Conservation (phyloP, 2,329 filamentous ascomycete genomes). For the Aspergillus amoenus region DNA sequence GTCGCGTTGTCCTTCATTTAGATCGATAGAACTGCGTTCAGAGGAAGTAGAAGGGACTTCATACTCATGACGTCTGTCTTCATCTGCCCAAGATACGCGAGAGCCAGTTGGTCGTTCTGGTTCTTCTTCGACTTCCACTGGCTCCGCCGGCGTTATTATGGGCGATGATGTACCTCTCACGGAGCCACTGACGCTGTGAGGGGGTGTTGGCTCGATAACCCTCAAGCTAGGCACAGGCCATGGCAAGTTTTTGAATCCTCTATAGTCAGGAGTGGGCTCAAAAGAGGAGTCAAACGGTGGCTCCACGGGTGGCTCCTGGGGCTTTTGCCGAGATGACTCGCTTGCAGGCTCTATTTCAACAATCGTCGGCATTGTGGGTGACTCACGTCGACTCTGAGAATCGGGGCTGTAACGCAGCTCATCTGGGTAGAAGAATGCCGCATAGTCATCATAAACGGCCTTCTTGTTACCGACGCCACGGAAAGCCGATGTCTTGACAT, state of each 20-base stretch:
- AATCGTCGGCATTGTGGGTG: constrained; percentile 27
- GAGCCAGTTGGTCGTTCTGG: constrained; percentile 46
- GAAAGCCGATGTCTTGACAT: constrained; percentile 28
- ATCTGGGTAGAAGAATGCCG: constrained; percentile 42
- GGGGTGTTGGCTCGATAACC: constrained; percentile 59
- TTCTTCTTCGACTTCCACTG: constrained; percentile 46
- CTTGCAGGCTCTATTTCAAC: constrained; percentile 32
- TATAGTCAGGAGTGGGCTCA: background rate
- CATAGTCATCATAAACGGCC: constrained; percentile 42
- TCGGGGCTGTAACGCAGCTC: constrained; percentile 42
- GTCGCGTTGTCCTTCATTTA: constrained; percentile 13
- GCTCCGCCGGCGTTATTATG: constrained; percentile 33
- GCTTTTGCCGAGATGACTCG: constrained; percentile 15
- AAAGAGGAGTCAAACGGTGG: constrained; percentile 17
- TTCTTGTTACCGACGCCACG: constrained; percentile 31
- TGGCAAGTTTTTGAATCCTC: constrained; percentile 24
- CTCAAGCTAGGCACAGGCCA: constrained; percentile 55
- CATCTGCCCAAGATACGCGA: constrained; percentile 63
- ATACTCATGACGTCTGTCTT: constrained; percentile 64
- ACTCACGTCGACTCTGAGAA: constrained; percentile 28
- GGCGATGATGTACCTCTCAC: constrained; percentile 33
- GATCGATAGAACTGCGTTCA: constrained; percentile 32
- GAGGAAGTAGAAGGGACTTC: constrained; percentile 59
- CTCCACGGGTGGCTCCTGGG: constrained; percentile 15
- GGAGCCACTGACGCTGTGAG: constrained; percentile 47